A percentile compares a stretch with the other conserved stretches of the same genome.
These are phyloP conservation scores for Lipomyces japonicus DNA, from an alignment of 805 yeast species.

Conservation along the genomic window DNA sequence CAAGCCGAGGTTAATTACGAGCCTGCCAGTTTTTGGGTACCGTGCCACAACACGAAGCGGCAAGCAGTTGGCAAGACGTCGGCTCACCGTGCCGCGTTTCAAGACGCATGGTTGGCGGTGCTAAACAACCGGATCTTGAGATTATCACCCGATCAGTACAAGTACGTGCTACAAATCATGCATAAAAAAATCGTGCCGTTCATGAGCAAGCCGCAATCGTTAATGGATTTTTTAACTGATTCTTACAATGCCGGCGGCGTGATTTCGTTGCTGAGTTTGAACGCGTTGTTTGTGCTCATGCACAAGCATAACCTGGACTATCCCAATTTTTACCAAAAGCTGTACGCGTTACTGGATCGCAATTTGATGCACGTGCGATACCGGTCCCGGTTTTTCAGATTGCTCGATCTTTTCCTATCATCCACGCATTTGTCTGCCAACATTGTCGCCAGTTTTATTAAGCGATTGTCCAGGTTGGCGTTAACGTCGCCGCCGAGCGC, in stretches of 20 bases:
- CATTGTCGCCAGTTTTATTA: slow-evolving; percentile 84
- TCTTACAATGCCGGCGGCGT: slow-evolving; percentile 61
- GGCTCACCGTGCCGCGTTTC: slow-evolving; percentile 59
- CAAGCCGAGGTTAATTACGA: slow-evolving; percentile 32
- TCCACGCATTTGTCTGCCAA: slow-evolving; percentile 84
- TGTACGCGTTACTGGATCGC: slow-evolving; percentile 75
- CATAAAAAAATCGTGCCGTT: slow-evolving; percentile 84
- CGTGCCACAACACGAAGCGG: slow-evolving; percentile 10
- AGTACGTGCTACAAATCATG: slow-evolving; percentile 60
- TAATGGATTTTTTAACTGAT: slow-evolving; percentile 93
- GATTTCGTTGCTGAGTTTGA: slow-evolving; percentile 72
- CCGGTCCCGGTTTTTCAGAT: slow-evolving; percentile 81
- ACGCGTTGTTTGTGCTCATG: slow-evolving; percentile 84
- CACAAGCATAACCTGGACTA: slow-evolving; percentile 79
- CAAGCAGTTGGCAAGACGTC: slow-evolving; percentile 27
- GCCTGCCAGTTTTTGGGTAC: slow-evolving; percentile 21
- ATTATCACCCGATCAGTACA: slow-evolving; percentile 55
- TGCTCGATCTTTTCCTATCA: slow-evolving; percentile 77
- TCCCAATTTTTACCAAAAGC: slow-evolving; percentile 80
- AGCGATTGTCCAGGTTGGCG: slow-evolving; percentile 69
- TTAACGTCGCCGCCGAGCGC: slow-evolving; percentile 84
- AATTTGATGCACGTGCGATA: slow-evolving; percentile 71
- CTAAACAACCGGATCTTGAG: slow-evolving; percentile 50
- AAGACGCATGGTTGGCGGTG: slow-evolving; percentile 59
- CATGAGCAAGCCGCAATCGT: slow-evolving; percentile 68